These are phyloP conservation scores for Iris macrosiphon DNA, from an alignment of 106 monocot species.

Conservation along the genomic window DNA sequence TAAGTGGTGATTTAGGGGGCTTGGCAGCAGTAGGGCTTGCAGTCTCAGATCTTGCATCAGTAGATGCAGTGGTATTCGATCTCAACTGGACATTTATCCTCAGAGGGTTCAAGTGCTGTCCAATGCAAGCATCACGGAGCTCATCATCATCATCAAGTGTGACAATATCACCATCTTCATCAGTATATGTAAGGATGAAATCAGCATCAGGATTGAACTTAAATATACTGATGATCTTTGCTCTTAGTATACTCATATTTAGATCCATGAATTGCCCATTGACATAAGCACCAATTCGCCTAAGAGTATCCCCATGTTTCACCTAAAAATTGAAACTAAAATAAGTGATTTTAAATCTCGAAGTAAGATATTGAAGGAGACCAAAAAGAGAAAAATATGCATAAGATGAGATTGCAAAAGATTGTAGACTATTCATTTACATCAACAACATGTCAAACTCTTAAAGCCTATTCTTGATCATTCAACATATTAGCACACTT, in stretches of 20 bases:
- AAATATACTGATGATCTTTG: constrained; percentile 55
- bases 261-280: constrained; percentile 31
- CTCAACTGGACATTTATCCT: constrained; percentile 60
- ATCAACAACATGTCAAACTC: too few species aligned
- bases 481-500: too few species aligned
- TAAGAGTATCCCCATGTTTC: constrained; percentile 61
- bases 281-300: constrained; percentile 52
- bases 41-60: background rate
- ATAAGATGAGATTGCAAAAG: too few species aligned
- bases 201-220: constrained; percentile 43
- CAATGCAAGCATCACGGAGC: constrained; percentile 69
- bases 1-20: constrained; percentile 2
- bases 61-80: constrained; percentile 4
- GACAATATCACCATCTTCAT: constrained; percentile 82
- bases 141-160: constrained; percentile 75
- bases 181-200: constrained; percentile 65
- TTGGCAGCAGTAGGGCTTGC: background rate
- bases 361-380: too few species aligned
- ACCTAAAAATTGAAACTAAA: constrained; percentile 40
- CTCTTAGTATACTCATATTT: constrained; percentile 41
- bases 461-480: too few species aligned
- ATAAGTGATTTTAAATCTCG: too few species aligned
- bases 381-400: too few species aligned
- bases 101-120: constrained; percentile 69
- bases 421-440: too few species aligned